Evolutionary conservation across 106 monocot genomes (phyloP), one percentile per base, ranked within the genome.

Genomic region (Dendrobium nobile): DNA sequence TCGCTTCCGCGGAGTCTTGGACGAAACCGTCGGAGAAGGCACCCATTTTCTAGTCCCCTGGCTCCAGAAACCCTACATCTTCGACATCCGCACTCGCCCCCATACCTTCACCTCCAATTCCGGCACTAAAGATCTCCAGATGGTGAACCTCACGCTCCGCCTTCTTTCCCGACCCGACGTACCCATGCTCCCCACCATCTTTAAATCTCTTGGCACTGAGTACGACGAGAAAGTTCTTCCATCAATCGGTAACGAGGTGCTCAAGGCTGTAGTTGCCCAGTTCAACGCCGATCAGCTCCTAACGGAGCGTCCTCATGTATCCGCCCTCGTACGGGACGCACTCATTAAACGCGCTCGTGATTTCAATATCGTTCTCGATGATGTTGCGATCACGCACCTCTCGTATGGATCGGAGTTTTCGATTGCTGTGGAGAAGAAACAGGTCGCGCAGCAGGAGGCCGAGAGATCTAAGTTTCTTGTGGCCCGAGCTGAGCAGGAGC

Each of bases 61-160:
- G 90, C 93, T 96, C 72, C 96, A 96, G 85, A 90, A 92, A 67
- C 96, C 96, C 72, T 92, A 85, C 85, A 85, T 96, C 81, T 96
- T 96, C 84, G 96, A 93, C 83, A 96, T 96, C 77, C 93, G 96
- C 84, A 96, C 92, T 54, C 87, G 96, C 45, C 96, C 96, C 74
- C 96, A 96, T 83, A 85, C 91, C 79, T 96, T 93, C 93, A 77
- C 93, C 41, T 93, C 96, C 84, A 89, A 86, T 67, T 96, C 96
- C 51, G 96, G 96, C 43, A 96, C 96, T 19, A 96, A 96, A 80
- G 96, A 96, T 80, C 93, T 96, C 41, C 96, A 96, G 86, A 96
- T 96, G 96, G 96, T 95, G 33, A 92, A 88, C 85, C 94, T 95
- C 80, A 92, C 92, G 55, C 94, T 95, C 88, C 89, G 94, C 70